Evolutionary conservation across 2,329 filamentous ascomycete species (phyloP).

Genomic region (Cercospora sojina): DNA sequence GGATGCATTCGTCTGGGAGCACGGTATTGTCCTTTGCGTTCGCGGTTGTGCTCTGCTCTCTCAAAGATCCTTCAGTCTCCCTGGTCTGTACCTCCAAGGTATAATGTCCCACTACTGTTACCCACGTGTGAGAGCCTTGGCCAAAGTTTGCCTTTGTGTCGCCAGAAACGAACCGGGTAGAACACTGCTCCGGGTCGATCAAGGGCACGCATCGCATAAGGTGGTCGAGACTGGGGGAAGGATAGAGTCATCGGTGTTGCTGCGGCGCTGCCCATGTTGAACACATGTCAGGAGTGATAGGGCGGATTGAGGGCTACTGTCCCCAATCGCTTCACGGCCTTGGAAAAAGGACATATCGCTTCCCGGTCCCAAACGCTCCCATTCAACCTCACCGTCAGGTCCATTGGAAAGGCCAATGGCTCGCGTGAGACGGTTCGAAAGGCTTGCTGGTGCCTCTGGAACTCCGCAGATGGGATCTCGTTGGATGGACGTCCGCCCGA

Average conservation of each 20-base stretch:
- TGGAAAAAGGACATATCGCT: background rate
- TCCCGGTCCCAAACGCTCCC: background rate
- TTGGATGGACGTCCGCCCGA: background rate
- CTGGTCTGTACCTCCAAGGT: background rate
- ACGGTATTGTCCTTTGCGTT: background rate
- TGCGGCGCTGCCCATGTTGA: background rate
- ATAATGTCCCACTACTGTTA: background rate
- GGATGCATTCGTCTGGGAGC: background rate
- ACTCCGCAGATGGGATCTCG: background rate
- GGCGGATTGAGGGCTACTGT: background rate
- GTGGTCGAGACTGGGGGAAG: background rate
- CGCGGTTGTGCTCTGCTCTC: background rate
- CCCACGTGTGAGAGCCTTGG: background rate
- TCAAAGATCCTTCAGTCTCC: background rate
- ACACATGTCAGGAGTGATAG: background rate
- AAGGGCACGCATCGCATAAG: background rate
- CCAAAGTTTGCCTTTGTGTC: background rate
- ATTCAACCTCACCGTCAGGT: background rate
- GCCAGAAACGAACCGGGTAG: background rate
- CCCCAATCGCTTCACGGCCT: background rate
- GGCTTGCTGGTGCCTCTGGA: background rate
- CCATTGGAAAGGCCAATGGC: background rate
- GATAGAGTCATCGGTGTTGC: background rate
- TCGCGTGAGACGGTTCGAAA: background rate
- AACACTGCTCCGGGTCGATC: background rate